Evolutionary conservation across 768 basidiomycete genomes (phyloP).

Genomic region (Pulveroboletus sp.): DNA sequence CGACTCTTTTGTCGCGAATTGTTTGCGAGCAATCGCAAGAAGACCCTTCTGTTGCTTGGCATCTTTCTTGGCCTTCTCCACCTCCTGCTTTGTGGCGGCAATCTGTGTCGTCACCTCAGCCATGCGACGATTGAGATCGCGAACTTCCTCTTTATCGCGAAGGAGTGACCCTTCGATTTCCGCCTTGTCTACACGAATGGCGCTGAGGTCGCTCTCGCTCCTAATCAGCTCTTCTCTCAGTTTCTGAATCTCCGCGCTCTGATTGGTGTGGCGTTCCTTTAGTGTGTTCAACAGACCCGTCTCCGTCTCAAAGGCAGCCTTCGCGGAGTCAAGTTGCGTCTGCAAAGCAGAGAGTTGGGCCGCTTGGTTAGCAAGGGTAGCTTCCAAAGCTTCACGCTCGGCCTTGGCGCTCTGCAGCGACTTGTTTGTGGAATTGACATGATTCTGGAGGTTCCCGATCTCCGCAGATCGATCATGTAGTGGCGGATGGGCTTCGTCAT

Average conservation of each 20-base stretch:
- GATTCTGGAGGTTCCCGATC: constrained; percentile 85
- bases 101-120: constrained; percentile 74
- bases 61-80: constrained; percentile 90
- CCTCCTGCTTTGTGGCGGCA: constrained; percentile 62
- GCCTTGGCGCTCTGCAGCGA: constrained; percentile 63
- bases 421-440: constrained; percentile 74
- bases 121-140: constrained; percentile 84
- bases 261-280: constrained; percentile 63
- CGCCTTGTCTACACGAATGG: constrained; percentile 81
- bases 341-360: constrained; percentile 78
- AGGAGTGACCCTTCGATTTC: constrained; percentile 86
- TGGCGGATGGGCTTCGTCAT: constrained; percentile 47
- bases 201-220: constrained; percentile 91
- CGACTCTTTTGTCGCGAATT: constrained; percentile 79
- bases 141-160: constrained; percentile 91
- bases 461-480: constrained; percentile 77
- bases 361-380: constrained; percentile 62
- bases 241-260: constrained; percentile 71
- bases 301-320: constrained; percentile 85
- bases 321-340: constrained; percentile 78
- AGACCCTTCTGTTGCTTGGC: constrained; percentile 96
- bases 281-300: constrained; percentile 63
- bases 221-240: constrained; percentile 76
- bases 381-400: constrained; percentile 68
- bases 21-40: constrained; percentile 92